Evolutionary conservation across 352 stramenopile genomes (phyloP), one percentile per base, ranked within the genome.

Genomic region (Thalassiosira hispida): DNA sequence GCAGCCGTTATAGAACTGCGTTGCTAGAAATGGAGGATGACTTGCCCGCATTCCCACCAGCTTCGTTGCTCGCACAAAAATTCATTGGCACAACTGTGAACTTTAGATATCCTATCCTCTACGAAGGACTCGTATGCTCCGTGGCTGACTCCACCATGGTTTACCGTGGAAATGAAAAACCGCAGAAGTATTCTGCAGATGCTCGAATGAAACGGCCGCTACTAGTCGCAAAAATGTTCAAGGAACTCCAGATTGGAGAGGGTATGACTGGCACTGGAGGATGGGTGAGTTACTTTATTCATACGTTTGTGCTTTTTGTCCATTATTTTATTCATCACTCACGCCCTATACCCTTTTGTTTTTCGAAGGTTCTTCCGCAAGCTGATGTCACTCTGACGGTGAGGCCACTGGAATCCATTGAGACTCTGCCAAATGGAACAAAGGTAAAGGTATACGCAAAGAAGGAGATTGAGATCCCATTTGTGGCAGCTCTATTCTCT

Each of bases 21-120:
- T 68, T 87, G 46, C 57, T 94, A 27, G 74, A 91, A 51, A 83
- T 87, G 35, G 68, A 68, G 20, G 56, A 80, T 60, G 68, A 83
- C 1, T 81, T 90, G 61, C 86, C 86, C 14, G 63, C 79, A 14
- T 53, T 90, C 8, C 79, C 85, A 55, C 71, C 86, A 18, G 53
- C 83, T 31, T 31, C 78, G 38, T 67, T 80, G 31, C 56, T 93
- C 11, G 89, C 82, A 1, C 63, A 83, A 62, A 84, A 87, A 47
- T 81, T 94, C 16, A 91, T 94, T 61, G 89, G 89, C 44, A 92
- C 83, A 18, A 90, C 66, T 38, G 66, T 94, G n/a, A 84, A 87
- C 38, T 87, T 94, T 29, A 81, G 89, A 38, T 94, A 90, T 78
- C 89, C 89, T 1, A 81, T 88, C 49, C 78, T 91, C 9, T 75